Evolutionary conservation across 2,329 filamentous ascomycete species (phyloP).

Genomic region (Dactylellina haptotyla): DNA sequence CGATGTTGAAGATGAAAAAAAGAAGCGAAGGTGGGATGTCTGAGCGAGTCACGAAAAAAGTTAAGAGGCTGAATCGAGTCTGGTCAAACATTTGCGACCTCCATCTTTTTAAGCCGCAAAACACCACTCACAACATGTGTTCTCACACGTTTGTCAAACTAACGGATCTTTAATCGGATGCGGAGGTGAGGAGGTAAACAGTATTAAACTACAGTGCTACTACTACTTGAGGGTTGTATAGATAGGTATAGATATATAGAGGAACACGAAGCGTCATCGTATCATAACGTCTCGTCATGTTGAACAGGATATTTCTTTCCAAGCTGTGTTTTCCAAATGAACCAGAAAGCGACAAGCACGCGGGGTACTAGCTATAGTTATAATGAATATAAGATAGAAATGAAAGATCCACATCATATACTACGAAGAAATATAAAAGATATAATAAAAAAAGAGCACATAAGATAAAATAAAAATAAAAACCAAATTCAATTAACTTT

Average conservation of each 20-base stretch:
- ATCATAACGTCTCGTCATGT: slow-evolving; percentile 43
- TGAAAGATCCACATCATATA: slow-evolving; percentile 51
- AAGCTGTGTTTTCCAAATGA: slow-evolving; percentile 24
- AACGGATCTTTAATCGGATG: background rate
- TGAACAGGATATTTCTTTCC: slow-evolving; percentile 44
- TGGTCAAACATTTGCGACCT: background rate
- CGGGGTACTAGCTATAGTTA: slow-evolving; percentile 32
- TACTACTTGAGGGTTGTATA: slow-evolving; percentile 7
- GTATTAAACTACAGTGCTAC: slow-evolving; percentile 46
- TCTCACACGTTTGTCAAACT: background rate
- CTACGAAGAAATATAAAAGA: slow-evolving; percentile 22
- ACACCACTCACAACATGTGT: background rate
- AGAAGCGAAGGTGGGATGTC: background rate
- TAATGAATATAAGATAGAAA: slow-evolving; percentile 48
- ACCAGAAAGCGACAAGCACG: slow-evolving; percentile 37
- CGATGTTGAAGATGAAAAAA: slow-evolving; percentile 6
- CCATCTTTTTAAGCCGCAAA: slow-evolving; percentile 29
- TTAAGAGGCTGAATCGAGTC: background rate
- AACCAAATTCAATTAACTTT: slow-evolving; percentile 29
- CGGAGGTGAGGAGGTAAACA: slow-evolving; percentile 36
- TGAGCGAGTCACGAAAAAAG: slow-evolving; percentile 9
- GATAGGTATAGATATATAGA: slow-evolving; percentile 39
- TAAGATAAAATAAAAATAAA: slow-evolving; percentile 39
- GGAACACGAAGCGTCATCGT: slow-evolving; percentile 34
- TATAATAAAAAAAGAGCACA: slow-evolving; percentile 25